A percentile compares a stretch with the other conserved stretches of the same genome.
Evolutionary conservation across 192 early-diverging fungal genomes (phyloP).

Genomic region (Coemansia sp.): DNA sequence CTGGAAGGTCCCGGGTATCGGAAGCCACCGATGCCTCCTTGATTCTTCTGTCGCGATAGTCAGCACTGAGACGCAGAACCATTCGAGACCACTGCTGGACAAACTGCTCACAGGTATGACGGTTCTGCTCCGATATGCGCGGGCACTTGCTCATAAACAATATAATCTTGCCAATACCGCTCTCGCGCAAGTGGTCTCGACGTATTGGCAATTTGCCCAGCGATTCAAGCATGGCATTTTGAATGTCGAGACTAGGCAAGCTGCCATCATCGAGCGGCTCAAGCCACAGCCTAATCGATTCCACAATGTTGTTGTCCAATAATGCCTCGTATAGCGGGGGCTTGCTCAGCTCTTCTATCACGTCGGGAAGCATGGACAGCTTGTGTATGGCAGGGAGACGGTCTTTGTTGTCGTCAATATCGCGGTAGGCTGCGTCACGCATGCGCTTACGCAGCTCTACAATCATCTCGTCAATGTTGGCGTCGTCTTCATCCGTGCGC

Average conservation of each 20-base stretch:
- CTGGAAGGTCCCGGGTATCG: constrained; percentile 7
- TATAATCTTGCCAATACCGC: constrained; percentile 80
- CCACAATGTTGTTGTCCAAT: constrained; percentile 83
- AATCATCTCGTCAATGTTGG: constrained; percentile 52
- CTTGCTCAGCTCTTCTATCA: constrained; percentile 48
- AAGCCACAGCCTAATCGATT: constrained; percentile 84
- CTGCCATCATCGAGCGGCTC: constrained; percentile 89
- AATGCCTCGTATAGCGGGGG: constrained; percentile 69
- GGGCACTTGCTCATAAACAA: constrained; percentile 89
- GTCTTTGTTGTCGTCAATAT: constrained; percentile 56
- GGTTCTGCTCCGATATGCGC: constrained; percentile 67
- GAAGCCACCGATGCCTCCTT: constrained; percentile 27
- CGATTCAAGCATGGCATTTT: constrained; percentile 72
- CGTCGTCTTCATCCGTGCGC: constrained; percentile 54
- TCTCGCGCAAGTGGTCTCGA: constrained; percentile 77
- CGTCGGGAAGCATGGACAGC: constrained; percentile 53
- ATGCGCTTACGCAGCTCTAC: constrained; percentile 54
- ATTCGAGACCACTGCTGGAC: constrained; percentile 85
- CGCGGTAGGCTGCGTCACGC: constrained; percentile 54
- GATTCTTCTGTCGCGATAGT: constrained; percentile 64
- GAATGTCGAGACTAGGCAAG: constrained; percentile 87
- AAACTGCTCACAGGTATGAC: constrained; percentile 76
- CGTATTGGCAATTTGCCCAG: constrained; percentile 73
- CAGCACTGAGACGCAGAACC: constrained; percentile 74
- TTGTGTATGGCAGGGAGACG: constrained; percentile 55